Evolutionary conservation across 2,329 filamentous ascomycete species (phyloP), one percentile per base, ranked within the genome.

Genomic region (Venturia oleaginea): DNA sequence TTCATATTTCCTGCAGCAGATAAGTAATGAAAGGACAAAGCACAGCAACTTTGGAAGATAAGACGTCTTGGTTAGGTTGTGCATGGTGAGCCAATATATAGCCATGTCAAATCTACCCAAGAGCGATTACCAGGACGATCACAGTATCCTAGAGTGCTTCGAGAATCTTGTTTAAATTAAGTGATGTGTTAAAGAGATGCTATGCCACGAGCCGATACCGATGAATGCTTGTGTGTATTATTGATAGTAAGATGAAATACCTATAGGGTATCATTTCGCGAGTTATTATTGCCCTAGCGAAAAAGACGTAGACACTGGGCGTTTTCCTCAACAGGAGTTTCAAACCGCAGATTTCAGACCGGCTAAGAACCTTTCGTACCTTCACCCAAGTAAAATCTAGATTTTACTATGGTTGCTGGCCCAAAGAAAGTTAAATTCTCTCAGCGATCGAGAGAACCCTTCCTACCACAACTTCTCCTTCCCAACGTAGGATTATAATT

Each of bases 1-100:
- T 37, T 62, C 61, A 62, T 62, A 15, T 51, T 62, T 34, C 11
- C 30, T 57, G 30, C n/a, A 57, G 27, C 51, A 34, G 27, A 34
- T 34, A n/a, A 15, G 15, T 57, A 22, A 34, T 34, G n/a, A 30
- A 57, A 5, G 19, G 51, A 55, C 27, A 32, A 55, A 55, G 27
- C 27, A 34, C 7, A 27, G n/a, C 4, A 27, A 11, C 15, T 34
- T 32, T 34, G 7, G 11, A 8, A 24, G 13, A 27, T 48, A 27
- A 27, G 11, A 32, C 15, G 19, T 17, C 19, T n/a, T n/a, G n/a
- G n/a, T n/a, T n/a, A n/a, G n/a, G n/a, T n/a, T n/a, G n/a, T n/a
- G n/a, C n/a, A n/a, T n/a, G 8, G 27, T 54, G 48, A 54, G 24
- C 22, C 30, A 8, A 54, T 54, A 54, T 54, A 54, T 30, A n/a